These are phyloP conservation scores for Mycena alexandri DNA, from an alignment of 768 basidiomycete genomes.

Conservation along the genomic window DNA sequence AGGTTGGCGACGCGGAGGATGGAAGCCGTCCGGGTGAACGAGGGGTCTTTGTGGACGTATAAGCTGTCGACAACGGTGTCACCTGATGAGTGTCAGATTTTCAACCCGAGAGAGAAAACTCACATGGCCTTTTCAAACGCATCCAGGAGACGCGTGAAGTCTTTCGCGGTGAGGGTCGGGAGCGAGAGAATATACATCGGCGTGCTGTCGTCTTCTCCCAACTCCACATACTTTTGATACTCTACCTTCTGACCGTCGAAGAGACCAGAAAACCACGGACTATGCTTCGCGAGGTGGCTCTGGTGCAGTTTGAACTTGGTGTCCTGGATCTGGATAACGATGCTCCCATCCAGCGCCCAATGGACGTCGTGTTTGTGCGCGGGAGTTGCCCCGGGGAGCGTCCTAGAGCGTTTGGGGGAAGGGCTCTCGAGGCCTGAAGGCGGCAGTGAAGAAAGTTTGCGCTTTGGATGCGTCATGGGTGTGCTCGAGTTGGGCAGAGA, in stretches of 20 bases:
- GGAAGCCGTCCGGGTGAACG: constrained; percentile 46
- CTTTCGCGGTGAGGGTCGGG: constrained; percentile 41
- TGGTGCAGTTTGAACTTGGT: constrained; percentile 49
- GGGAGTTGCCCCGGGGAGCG: not conserved
- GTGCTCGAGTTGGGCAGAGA: not conserved
- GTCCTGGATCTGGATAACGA: constrained; percentile 46
- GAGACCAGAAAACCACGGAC: constrained; percentile 45
- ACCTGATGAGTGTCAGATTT: too few species aligned
- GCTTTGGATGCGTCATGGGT: constrained; percentile 6
- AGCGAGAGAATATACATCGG: constrained; percentile 22
- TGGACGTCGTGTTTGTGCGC: constrained; percentile 25
- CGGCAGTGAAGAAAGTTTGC: constrained; percentile 17
- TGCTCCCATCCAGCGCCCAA: constrained; percentile 51
- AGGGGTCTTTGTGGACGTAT: constrained; percentile 39
- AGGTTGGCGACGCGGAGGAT: constrained; percentile 52
- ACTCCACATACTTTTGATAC: constrained; percentile 36
- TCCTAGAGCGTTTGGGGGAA: constrained; percentile 23
- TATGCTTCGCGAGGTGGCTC: constrained; percentile 48
- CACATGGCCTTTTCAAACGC: constrained; percentile 51
- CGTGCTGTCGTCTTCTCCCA: constrained; percentile 11
- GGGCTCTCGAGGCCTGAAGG: not conserved
- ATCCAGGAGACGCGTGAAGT: constrained; percentile 49
- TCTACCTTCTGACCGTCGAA: constrained; percentile 39
- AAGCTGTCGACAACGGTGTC: constrained; percentile 34
- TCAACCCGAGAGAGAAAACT: constrained; percentile 22